Evolutionary conservation across 179 eudicot species (phyloP), one percentile per base, ranked within the genome.

Genomic region (Spergularia azorica): DNA sequence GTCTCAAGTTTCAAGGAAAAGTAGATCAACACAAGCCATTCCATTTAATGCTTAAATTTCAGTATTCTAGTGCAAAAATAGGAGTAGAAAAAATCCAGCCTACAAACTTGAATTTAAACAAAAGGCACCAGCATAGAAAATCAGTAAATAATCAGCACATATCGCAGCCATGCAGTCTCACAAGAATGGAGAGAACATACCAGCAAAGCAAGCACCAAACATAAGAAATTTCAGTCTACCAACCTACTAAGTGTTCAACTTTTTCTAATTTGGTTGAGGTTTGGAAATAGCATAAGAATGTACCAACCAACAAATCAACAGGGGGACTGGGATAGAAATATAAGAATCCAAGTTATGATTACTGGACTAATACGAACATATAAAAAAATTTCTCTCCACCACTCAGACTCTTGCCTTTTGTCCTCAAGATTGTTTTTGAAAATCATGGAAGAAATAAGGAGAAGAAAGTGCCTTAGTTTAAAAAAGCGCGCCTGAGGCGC

Each of bases 181-280:
- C 20, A 18, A 61, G 36, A 20, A 41, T 32, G 43, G 16, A 16
- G 68, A 39, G n/a, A 0, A 16, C 21, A 16, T 39, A 41, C 8
- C 51, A 41, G 52, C 3, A 9, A 66, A 66, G 70, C 50, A 39
- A 43, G 70, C 39, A 58, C 70, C 70, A 66, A 66, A n/a, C 26
- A 15, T n/a, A 12, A 64, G 50, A 64, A 64, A 1, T 1, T 38
- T 9, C 51, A 39, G 48, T 64, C n/a, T 2, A 64, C 16, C 68
- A 64, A 39, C 18, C 68, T 38, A 38, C 68, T 58, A 20, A 66
- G 17, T 32, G 15, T 64, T 3, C 38, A 6, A 36, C 6, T 13
- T 63, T 36, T 15, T 14, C 4, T 43, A 36, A 3, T 36, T 39
- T 41, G 16, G 17, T 65, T 65, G 52, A 65, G 2, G n/a, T 16